A percentile compares a stretch with the other conserved stretches of the same genome.
These are phyloP conservation scores for Urostyla sp. DNA, from an alignment of 73 alveolate species.

Conservation along the genomic window DNA sequence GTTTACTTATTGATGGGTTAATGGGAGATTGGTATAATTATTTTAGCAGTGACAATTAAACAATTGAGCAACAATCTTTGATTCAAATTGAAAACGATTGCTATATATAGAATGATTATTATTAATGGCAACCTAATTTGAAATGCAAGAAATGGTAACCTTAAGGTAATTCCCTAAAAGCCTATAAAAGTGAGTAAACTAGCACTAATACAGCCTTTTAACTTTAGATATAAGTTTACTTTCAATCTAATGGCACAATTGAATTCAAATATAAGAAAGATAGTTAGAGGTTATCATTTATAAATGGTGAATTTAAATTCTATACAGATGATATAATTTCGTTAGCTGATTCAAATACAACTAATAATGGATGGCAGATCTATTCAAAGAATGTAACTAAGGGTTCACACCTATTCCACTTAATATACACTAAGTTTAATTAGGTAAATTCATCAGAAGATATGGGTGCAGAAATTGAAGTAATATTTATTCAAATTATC, in stretches of 20 bases:
- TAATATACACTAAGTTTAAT: slow-evolving; percentile 30
- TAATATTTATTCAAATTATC: no score
- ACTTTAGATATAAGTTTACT: not conserved
- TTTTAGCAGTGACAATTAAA: not conserved
- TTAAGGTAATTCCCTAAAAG: not conserved
- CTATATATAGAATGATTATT: slow-evolving; percentile 1
- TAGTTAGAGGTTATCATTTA: not conserved
- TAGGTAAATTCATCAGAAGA: not conserved
- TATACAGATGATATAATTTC: no score
- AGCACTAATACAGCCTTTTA: slow-evolving; percentile 29
- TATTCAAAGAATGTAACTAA: not conserved
- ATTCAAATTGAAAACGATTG: slow-evolving; percentile 45
- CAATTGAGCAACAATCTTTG: not conserved
- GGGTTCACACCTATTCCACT: slow-evolving; percentile 4
- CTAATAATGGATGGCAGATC: not conserved
- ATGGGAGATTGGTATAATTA: slow-evolving; percentile 39
- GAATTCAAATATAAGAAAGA: slow-evolving; percentile 35
- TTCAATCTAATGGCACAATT: slow-evolving; percentile 4
- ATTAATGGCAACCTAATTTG: slow-evolving; percentile 14
- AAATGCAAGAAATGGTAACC: slow-evolving; percentile 44
- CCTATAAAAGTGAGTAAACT: not conserved
- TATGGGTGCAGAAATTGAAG: slow-evolving; percentile 41
- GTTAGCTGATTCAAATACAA: no score
- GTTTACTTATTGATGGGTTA: slow-evolving; percentile 42
- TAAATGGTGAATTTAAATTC: slow-evolving; percentile 50